These are phyloP conservation scores for Apiospora phragmitis DNA, from an alignment of 2,329 filamentous ascomycete genomes.

Conservation along the genomic window DNA sequence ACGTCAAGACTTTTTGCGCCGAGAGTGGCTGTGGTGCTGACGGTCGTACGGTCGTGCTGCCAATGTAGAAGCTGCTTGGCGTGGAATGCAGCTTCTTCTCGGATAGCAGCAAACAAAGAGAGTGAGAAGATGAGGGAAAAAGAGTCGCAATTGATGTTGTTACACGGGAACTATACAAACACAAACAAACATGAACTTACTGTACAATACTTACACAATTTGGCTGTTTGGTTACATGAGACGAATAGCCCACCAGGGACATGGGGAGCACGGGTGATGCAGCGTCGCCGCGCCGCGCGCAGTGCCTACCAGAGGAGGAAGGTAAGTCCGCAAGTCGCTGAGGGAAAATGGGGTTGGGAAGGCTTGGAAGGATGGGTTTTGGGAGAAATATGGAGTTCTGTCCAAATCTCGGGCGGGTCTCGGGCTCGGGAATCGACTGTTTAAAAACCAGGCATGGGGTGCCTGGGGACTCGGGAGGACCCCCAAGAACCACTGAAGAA, in stretches of 20 bases:
- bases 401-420: not conserved
- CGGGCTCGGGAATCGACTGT: not conserved
- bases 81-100: not conserved
- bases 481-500: not conserved
- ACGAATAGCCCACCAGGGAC: not conserved
- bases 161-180: not conserved
- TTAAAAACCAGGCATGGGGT: not conserved
- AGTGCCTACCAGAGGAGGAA: not conserved
- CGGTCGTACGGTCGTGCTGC: not conserved
- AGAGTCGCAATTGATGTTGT: not conserved
- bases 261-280: not conserved
- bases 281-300: not conserved
- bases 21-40: not conserved
- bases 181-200: not conserved
- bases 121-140: not conserved
- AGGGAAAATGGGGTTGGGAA: not conserved
- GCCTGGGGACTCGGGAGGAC: not conserved
- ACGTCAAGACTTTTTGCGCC: constrained; percentile 1
- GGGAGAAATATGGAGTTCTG: not conserved
- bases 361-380: not conserved
- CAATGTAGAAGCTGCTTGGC: constrained; percentile 3
- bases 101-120: not conserved
- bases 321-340: not conserved
- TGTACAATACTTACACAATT: not conserved
- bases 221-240: not conserved